Evolutionary conservation across 768 basidiomycete species (phyloP), one percentile per base, ranked within the genome.

Genomic region (Suillus spraguei): DNA sequence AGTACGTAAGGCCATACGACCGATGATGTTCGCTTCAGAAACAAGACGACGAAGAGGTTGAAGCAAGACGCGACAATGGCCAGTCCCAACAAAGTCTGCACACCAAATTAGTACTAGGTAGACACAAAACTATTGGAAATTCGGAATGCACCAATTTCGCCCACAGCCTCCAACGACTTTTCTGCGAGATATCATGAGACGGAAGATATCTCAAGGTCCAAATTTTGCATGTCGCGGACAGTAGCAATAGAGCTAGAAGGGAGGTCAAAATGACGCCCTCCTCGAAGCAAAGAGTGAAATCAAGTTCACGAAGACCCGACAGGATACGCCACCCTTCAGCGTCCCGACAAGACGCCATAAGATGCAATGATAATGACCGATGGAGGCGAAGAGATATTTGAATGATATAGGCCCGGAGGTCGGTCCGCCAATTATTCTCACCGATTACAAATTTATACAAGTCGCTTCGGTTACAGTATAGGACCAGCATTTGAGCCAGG

Each of bases 231-330:
- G 83, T 69, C 5, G 80, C 76, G 8, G 79, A 64, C 60, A 87
- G 36, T 36, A 86, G 60, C 59, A 89, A 71, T 9, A 80, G 42
- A 2, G 77, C 77, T 59, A 90, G 78, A 0, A 89, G 69, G 5
- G 78, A 64, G 0, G 91, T 81, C 1, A 94, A 73, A 0, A 95
- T 38, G 49, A 89, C 70, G 16, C 86, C 89, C 66, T 94, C 89
- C 68, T 96, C 90, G 66, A 90, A 92, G 72, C 95, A 97, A 16
- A 86, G 83, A 1, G 94, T 92, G 10, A 88, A 66, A 72, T 96
- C 95, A 71, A 94, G 92, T 16, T 82, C 77, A 60, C 93, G 83
- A 0, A 76, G 67, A 0, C 64, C 72, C 0, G 93, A 94, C 20
- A 87, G 76, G 17, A 82, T 77, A 10, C 72, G 74, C 88, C 91